Conservation (phyloP, 169 alveolate genomes). For the Perkinsus olseni region DNA sequence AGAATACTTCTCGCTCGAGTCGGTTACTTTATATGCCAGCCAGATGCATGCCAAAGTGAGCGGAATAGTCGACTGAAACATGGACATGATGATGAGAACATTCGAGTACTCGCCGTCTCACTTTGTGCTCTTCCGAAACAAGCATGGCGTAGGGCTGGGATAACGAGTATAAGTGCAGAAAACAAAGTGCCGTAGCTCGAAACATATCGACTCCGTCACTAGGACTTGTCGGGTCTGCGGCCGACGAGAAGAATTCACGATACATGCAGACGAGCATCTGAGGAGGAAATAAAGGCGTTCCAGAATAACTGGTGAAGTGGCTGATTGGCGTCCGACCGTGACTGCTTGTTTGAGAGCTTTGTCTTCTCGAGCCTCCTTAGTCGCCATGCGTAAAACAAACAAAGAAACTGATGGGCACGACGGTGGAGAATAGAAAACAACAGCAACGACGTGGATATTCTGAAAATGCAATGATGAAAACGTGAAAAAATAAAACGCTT, state of each 20-base stretch:
- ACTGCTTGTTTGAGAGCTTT: neutral
- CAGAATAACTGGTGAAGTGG: neutral
- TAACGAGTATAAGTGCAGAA: neutral
- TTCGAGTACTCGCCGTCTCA: neutral
- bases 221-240: neutral
- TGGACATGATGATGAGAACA: no score
- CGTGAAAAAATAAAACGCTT: no score
- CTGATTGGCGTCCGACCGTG: neutral
- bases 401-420: no score
- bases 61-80: neutral
- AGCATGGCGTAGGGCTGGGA: neutral
- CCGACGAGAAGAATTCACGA: neutral
- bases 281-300: neutral
- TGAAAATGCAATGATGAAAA: no score
- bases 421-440: no score
- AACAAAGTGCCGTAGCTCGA: neutral
- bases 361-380: neutral
- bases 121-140: neutral
- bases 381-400: neutral
- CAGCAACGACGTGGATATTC: no score
- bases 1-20: neutral
- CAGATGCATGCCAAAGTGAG: neutral
- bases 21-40: neutral
- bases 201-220: neutral
- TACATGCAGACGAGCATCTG: neutral